A percentile compares a stretch with the other conserved stretches of the same genome.
Conservation (phyloP, 73 alveolate genomes). For the Paramecium sexaurelia region DNA sequence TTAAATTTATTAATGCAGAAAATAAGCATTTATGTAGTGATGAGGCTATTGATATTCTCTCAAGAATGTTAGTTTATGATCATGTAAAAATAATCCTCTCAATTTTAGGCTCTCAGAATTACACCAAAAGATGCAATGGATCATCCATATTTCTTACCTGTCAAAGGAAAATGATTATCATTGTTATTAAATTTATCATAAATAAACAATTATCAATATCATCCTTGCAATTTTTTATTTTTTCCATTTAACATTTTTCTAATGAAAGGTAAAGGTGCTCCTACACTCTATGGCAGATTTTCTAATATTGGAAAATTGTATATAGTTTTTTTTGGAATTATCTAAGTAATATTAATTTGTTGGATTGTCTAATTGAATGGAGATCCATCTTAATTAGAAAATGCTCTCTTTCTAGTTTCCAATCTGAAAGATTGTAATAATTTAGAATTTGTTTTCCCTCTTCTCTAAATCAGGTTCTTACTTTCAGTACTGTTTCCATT, state of each 20-base stretch:
- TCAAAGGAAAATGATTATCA: conserved; percentile 56
- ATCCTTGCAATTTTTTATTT: not conserved
- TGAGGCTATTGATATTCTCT: conserved; percentile 95
- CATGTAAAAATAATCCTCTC: conserved; percentile 68
- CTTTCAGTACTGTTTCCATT: not conserved
- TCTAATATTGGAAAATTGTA: conserved; percentile 8
- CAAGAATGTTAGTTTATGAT: conserved; percentile 95
- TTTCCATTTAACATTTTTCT: not conserved
- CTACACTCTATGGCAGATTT: not conserved
- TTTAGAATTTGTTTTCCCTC: not conserved
- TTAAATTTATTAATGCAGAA: conserved; percentile 81
- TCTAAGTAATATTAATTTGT: not conserved
- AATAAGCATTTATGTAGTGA: conserved; percentile 89
- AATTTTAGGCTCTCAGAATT: conserved; percentile 77
- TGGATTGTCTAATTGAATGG: not conserved
- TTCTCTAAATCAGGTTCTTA: not conserved
- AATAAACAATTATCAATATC: not conserved
- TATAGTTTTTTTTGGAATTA: not conserved
- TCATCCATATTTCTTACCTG: conserved; percentile 94
- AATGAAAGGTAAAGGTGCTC: not conserved
- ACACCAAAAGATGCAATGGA: conserved; percentile 96
- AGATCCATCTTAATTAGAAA: not conserved
- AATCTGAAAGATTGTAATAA: not conserved
- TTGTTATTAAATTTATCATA: not conserved
- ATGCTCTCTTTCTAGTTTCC: not conserved